Evolutionary conservation across 208 protist species (phyloP).

Genomic region (Naegleria gruberi): DNA sequence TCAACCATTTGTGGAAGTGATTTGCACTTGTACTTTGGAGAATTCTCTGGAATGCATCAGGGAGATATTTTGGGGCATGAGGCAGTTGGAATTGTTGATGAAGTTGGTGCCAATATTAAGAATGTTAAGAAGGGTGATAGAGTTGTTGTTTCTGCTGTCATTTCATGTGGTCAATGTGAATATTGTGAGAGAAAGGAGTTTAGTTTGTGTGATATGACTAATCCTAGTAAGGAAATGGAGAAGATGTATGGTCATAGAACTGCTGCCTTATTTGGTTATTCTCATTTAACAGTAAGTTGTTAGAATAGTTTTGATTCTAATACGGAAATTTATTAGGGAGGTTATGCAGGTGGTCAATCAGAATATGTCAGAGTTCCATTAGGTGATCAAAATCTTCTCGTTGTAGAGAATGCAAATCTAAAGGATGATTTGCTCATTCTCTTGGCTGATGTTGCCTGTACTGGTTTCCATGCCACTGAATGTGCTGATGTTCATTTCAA

Average conservation of each 20-base stretch:
- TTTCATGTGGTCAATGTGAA: constrained; percentile 39
- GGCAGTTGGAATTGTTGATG: constrained; percentile 33
- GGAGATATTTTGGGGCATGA: constrained; percentile 46
- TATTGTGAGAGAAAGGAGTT: constrained; percentile 38
- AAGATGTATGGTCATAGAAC: constrained; percentile 37
- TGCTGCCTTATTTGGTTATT: constrained; percentile 44
- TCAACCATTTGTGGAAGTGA: constrained; percentile 44
- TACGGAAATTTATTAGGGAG: constrained; percentile 2
- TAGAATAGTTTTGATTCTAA: background rate
- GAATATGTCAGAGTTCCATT: constrained; percentile 42
- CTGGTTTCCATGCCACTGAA: constrained; percentile 29
- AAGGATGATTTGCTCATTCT: constrained; percentile 36
- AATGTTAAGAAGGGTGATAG: constrained; percentile 30
- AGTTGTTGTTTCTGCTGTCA: constrained; percentile 32
- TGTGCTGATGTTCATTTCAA: constrained; percentile 30
- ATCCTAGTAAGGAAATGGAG: constrained; percentile 34
- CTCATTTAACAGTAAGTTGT: constrained; percentile 20
- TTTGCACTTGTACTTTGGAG: constrained; percentile 42
- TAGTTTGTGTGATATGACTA: constrained; percentile 39
- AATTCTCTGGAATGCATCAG: constrained; percentile 37
- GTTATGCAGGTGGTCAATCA: constrained; percentile 33
- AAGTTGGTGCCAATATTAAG: constrained; percentile 29
- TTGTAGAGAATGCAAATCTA: constrained; percentile 22
- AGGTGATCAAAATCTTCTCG: constrained; percentile 36
- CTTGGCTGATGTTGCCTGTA: constrained; percentile 33